Evolutionary conservation across 148 eudicot genomes (phyloP), one percentile per base, ranked within the genome.

Genomic region (Bassia scoparia): DNA sequence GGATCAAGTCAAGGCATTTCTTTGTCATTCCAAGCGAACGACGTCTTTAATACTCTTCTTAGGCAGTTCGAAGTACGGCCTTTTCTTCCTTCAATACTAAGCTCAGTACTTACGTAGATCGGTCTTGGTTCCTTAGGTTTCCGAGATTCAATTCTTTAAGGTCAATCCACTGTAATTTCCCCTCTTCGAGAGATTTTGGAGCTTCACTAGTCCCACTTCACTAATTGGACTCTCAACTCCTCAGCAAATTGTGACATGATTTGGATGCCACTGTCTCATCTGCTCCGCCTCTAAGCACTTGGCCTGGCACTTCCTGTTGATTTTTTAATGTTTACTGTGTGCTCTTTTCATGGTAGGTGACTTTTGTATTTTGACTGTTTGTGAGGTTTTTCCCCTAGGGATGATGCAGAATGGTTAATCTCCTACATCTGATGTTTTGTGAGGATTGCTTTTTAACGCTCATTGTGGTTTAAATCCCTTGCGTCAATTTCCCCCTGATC

Each of bases 151-250:
- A 13, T 13, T 73, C 69, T 18, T 48, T 73, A 7, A 72, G 4
- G 3, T 72, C 46, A 3, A 61, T 59, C 3, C 46, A 0, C 2
- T 58, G 61, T 5, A 44, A 29, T 72, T 56, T 46, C 58, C 41
- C 58, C 68, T 70, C 63, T 4, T 69, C 61, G 4, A 69, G 17
- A n/a, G 37, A 23, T n/a, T 71, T 43, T 10, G 54, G 65, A 15
- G 74, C 54, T 41, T 56, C 55, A 5, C 8, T 37, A 7, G 14
- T 3, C n/a, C 48, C 75, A 72, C 35, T 20, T 68, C 71, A 3
- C 11, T 14, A 20, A 48, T 4, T 7, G 17, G 27, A 24, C 29
- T 33, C 11, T n/a, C 7, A 0, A 5, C 5, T 21, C 50, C 71
- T n/a, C n/a, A n/a, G 0, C 14, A 23, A 10, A 50, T 43, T 2